phyloP scores from a whole-genome alignment of 2,329 filamentous ascomycete species.

The Akanthomyces lecanii region DNA sequence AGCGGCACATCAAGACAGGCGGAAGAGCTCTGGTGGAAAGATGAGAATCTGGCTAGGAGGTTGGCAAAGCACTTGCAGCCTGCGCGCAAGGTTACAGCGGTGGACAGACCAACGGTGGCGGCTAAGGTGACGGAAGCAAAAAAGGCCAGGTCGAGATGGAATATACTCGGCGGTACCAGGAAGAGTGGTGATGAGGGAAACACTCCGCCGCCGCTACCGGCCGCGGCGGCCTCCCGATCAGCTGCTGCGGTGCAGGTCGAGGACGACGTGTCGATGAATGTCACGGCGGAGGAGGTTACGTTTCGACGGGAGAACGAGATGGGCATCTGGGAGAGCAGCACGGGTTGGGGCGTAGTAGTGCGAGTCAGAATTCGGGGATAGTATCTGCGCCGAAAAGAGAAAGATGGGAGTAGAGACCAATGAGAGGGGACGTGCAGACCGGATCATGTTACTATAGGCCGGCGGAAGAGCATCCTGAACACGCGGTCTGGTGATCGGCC shows the following conservation, averaged over 20 bases:
- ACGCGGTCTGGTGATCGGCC: not conserved
- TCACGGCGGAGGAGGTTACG: slow-evolving; percentile 38
- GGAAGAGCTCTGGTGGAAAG: slow-evolving; percentile 35
- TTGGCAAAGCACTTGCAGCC: slow-evolving; percentile 37
- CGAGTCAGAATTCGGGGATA: slow-evolving; percentile 23
- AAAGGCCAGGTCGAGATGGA: slow-evolving; percentile 26
- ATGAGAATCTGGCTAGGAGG: slow-evolving; percentile 38
- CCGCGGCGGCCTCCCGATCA: not conserved
- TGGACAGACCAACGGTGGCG: slow-evolving; percentile 27
- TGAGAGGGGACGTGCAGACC: not conserved
- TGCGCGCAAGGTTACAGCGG: slow-evolving; percentile 16
- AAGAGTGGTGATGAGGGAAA: not conserved
- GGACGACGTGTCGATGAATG: slow-evolving; percentile 31
- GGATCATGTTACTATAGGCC: not conserved
- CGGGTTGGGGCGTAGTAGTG: slow-evolving; percentile 41
- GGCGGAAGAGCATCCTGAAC: not conserved
- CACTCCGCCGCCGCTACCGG: not conserved
- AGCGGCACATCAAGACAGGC: not conserved
- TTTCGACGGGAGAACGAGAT: slow-evolving; percentile 43
- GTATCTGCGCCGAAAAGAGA: not conserved
- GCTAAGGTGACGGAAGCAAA: slow-evolving; percentile 27
- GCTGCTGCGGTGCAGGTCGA: not conserved
- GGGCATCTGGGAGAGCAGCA: slow-evolving; percentile 41
- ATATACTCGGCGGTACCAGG: not conserved
- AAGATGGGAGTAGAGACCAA: not conserved